Conservation (phyloP, 2,329 filamentous ascomycete species). For the Claviceps citrina region DNA sequence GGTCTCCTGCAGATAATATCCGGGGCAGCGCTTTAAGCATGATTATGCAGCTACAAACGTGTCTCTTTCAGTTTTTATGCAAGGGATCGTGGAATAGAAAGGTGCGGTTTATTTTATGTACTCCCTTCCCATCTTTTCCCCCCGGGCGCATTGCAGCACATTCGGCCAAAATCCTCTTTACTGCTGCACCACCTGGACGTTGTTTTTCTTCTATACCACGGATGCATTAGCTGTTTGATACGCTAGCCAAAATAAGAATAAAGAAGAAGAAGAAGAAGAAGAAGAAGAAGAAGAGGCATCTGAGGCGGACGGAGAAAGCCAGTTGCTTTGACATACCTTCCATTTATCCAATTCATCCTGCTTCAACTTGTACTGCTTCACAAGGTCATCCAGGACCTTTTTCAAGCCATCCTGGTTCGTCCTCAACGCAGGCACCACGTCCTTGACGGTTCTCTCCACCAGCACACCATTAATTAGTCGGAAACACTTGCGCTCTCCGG, state of each 20-base stretch:
- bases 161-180: conserved; percentile 20
- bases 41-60: too few species aligned
- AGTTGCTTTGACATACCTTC: conserved; percentile 59
- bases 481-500: conserved; percentile 85
- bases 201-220: conserved; percentile 62
- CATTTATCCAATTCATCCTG: conserved; percentile 93
- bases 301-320: not conserved
- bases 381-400: conserved; percentile 83
- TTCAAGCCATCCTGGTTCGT: conserved; percentile 89
- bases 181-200: conserved; percentile 72
- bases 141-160: not conserved
- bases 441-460: conserved; percentile 83
- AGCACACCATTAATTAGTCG: conserved; percentile 96
- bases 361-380: conserved; percentile 92
- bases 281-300: not conserved
- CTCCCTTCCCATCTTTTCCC: not conserved
- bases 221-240: not conserved
- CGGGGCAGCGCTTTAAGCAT: too few species aligned
- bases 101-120: too few species aligned
- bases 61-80: not conserved
- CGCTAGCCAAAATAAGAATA: too few species aligned
- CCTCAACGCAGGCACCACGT: conserved; percentile 78
- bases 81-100: not conserved
- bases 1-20: too few species aligned
- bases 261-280: too few species aligned